A percentile compares a stretch with the other conserved stretches of the same genome.
Evolutionary conservation across 78 protist species (phyloP).

Genomic region (Cavenderia fasciculata): DNA sequence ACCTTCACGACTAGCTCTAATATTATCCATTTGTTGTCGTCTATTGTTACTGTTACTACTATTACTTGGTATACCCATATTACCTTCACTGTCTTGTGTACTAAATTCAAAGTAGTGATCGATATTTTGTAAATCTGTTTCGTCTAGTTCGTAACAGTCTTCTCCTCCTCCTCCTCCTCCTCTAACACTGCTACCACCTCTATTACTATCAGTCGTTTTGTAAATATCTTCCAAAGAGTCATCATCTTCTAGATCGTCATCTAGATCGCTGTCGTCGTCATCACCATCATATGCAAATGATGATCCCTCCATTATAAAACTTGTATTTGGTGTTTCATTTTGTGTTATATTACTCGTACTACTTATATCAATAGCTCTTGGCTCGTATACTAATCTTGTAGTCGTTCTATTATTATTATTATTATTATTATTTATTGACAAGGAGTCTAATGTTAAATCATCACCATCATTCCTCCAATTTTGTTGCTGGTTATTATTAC

Average conservation of each 20-base stretch:
- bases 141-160: constrained; percentile 5
- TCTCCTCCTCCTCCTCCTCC: not conserved
- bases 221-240: too few relatives aligned
- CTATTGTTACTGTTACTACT: not conserved
- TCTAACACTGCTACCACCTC: too few relatives aligned
- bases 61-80: not conserved
- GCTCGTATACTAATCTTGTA: not conserved
- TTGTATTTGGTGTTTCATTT: constrained; percentile 6
- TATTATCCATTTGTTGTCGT: too few relatives aligned
- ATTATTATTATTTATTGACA: not conserved
- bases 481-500: not conserved
- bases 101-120: constrained; percentile 24
- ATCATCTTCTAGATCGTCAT: not conserved
- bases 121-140: constrained; percentile 49
- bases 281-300: not conserved
- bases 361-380: not conserved
- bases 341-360: not conserved
- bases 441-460: too few relatives aligned
- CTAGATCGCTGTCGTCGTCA: not conserved
- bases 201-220: too few relatives aligned
- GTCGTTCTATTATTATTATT: not conserved
- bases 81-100: not conserved
- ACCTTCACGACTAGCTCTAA: not conserved
- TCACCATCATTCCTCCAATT: too few relatives aligned
- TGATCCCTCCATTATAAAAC: constrained; percentile 7